These are phyloP conservation scores for Hyaloscypha variabilis DNA, from an alignment of 495 filamentous ascomycete species.

Conservation along the genomic window DNA sequence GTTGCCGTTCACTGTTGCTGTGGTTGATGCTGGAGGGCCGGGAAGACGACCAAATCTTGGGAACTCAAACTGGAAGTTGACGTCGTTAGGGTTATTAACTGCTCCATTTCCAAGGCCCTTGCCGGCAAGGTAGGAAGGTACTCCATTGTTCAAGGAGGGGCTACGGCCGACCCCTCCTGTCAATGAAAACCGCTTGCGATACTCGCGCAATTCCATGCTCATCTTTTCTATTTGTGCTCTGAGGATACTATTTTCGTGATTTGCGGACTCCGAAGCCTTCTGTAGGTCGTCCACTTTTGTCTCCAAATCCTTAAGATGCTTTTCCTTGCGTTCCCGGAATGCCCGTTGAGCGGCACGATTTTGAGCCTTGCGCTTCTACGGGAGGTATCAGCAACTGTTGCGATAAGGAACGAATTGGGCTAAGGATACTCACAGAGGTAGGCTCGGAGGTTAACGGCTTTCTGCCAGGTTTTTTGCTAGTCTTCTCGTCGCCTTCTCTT, in stretches of 20 bases:
- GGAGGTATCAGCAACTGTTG: conserved; percentile 37
- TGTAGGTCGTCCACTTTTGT: conserved; percentile 93
- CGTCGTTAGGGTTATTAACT: conserved; percentile 68
- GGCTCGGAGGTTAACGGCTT: conserved; percentile 96
- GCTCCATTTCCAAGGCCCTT: conserved; percentile 45
- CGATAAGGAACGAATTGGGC: conserved; percentile 2
- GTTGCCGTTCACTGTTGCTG: conserved; percentile 15
- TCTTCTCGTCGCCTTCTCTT: conserved; percentile 73
- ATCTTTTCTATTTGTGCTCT: conserved; percentile 86
- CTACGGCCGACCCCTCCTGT: conserved; percentile 43
- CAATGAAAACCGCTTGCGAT: conserved; percentile 80
- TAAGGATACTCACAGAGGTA: conserved; percentile 74
- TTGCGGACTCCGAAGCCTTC: conserved; percentile 79
- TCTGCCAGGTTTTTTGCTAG: conserved; percentile 90
- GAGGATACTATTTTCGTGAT: conserved; percentile 83
- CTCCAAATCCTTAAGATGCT: conserved; percentile 94
- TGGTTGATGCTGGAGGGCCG: conserved; percentile 48
- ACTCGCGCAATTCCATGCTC: conserved; percentile 83
- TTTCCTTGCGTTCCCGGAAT: conserved; percentile 98
- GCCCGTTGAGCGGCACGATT: conserved; percentile 96
- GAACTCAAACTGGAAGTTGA: conserved; percentile 90
- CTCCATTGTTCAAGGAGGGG: conserved; percentile 36
- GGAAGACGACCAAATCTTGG: conserved; percentile 84
- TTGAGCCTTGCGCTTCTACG: conserved; percentile 96
- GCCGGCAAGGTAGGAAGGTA: conserved; percentile 26